Evolutionary conservation across 495 filamentous ascomycete species (phyloP).

Genomic region (Extremus antarcticus): DNA sequence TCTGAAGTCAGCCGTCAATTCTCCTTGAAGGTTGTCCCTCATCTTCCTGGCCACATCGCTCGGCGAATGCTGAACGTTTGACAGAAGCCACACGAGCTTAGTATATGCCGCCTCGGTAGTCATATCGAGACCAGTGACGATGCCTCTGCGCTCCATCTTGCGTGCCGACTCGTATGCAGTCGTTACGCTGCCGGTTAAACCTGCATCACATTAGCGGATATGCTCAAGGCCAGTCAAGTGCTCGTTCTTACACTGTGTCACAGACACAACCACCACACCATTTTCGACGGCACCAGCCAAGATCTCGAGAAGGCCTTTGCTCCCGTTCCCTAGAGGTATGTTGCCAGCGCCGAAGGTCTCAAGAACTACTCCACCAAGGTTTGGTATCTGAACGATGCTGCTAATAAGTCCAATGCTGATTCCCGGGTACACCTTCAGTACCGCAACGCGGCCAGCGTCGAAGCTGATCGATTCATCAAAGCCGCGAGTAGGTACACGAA

Average conservation of each 20-base stretch:
- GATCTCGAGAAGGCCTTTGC: conserved; percentile 71
- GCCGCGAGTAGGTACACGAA: too few species aligned
- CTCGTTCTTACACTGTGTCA: conserved; percentile 65
- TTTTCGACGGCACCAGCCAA: conserved; percentile 64
- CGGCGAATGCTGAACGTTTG: conserved; percentile 49
- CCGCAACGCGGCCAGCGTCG: conserved; percentile 82
- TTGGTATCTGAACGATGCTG: conserved; percentile 67
- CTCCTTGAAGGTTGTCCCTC: conserved; percentile 67
- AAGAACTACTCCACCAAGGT: conserved; percentile 71
- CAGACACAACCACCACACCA: conserved; percentile 82
- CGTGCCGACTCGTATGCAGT: conserved; percentile 89
- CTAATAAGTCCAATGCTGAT: conserved; percentile 94
- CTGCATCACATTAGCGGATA: neutral
- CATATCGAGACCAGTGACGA: conserved; percentile 87
- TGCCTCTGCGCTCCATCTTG: conserved; percentile 71
- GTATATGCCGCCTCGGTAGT: conserved; percentile 90
- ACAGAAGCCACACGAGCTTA: conserved; percentile 83
- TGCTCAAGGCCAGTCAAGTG: too few species aligned
- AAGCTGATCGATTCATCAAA: conserved; percentile 48
- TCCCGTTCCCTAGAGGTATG: conserved; percentile 59
- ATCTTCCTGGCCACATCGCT: conserved; percentile 58
- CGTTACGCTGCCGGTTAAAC: conserved; percentile 69
- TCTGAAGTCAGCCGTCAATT: conserved; percentile 56
- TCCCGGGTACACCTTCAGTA: conserved; percentile 87
- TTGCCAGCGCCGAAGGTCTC: conserved; percentile 97